Base-by-base conservation (phyloP, 2,329 filamentous ascomycete genomes). In the Cryphonectria japonica region DNA sequence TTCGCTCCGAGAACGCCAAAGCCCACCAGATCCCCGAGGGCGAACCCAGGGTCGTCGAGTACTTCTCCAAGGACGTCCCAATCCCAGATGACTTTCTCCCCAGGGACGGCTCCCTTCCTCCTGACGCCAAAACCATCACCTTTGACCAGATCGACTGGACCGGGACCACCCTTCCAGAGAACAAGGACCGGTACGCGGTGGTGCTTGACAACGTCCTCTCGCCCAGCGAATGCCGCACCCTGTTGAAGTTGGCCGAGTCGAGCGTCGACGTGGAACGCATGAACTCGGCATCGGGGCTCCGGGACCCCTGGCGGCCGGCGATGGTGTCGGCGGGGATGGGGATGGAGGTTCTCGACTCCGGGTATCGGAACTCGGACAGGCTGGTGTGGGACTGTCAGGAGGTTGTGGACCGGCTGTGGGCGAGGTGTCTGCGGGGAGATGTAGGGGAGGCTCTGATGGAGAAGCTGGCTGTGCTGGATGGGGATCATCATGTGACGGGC, bases 311-410 rank as follows among this genome's bases (percentile, higher is more conserved):
- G 93, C 83, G 85, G 66, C 87, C 88, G 1, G 93, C 93, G 0
- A 85, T 93, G 79, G 85, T 95, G 70, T 92, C 92, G 77, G 79
- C 88, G 34, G 92, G 92, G 6, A 79, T 79, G 5, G 91, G 92
- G 3, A 82, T 78, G 70, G 90, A 95, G 79, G 79, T 83, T 2
- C 78, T 89, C 59, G 80, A 85, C 4, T 82, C 86, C 1, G 85
- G 88, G 11, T 88, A 88, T 65, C 85, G 93, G 22, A 90, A 92
- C 72, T 91, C 91, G 76, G 91, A 91, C n/a, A 86, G 93, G 3
- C 93, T 95, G 74, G 91, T 96, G 75, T 93, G 90, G 87, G 92
- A 96, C 76, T 81, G 86, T 19, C 82, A 85, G 65, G 86, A 87
- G 1, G 74, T 95, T 1, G 90, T 88, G 0, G 84, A 87, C 34